Evolutionary conservation across 352 stramenopile species (phyloP).

Genomic region (Phytophthora constricta): DNA sequence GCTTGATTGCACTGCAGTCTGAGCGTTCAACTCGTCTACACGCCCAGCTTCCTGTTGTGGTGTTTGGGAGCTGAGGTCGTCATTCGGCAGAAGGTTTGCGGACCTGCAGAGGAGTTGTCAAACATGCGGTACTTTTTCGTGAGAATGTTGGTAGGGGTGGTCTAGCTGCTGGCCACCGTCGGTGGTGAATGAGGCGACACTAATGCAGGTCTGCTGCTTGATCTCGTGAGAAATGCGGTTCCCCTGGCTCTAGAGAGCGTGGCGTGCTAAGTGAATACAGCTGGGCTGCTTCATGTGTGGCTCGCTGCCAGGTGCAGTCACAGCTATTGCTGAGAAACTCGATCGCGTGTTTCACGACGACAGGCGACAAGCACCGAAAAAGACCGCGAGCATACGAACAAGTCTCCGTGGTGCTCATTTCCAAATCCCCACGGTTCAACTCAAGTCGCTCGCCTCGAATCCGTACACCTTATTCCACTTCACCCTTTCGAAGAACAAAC

Average conservation of each 20-base stretch:
- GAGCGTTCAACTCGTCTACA: too few relatives aligned
- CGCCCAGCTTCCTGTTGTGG: too few relatives aligned
- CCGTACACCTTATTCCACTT: slow-evolving; percentile 1
- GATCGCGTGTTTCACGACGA: slow-evolving; percentile 9
- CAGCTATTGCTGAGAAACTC: slow-evolving; percentile 13
- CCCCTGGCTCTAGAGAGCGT: slow-evolving; percentile 8
- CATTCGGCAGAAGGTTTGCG: too few relatives aligned
- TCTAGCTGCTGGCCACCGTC: too few relatives aligned
- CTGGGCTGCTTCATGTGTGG: slow-evolving; percentile 4
- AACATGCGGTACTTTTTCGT: too few relatives aligned
- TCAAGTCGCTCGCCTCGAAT: slow-evolving; percentile 15
- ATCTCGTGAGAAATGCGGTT: slow-evolving; percentile 27
- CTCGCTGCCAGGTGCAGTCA: slow-evolving; percentile 5
- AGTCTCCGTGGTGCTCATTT: slow-evolving; percentile 23
- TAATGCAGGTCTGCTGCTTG: slow-evolving; percentile 15
- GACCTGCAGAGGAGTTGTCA: too few relatives aligned
- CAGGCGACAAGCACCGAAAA: slow-evolving; percentile 6
- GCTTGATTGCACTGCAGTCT: too few relatives aligned
- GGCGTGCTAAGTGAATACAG: slow-evolving; percentile 7
- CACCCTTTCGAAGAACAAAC: slow-evolving; percentile 8
- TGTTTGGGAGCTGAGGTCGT: too few relatives aligned
- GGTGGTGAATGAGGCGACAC: background rate
- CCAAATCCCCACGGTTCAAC: slow-evolving; percentile 19
- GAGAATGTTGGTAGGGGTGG: too few relatives aligned
- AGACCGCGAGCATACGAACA: background rate